These are phyloP conservation scores for Cucurbita pepo DNA, from an alignment of 306 rosid species.

Conservation along the genomic window DNA sequence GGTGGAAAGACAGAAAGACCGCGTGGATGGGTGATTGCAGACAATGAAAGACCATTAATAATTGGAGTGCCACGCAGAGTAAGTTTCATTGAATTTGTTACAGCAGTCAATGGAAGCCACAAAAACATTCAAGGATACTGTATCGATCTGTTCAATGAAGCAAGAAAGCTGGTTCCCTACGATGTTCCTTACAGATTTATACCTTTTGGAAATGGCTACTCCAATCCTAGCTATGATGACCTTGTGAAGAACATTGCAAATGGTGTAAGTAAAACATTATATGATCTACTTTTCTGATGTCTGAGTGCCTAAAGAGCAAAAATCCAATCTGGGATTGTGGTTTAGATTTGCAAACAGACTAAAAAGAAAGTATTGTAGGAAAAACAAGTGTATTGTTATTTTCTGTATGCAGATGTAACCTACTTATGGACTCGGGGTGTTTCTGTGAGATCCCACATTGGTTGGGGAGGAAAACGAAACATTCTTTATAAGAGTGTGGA, in stretches of 20 bases:
- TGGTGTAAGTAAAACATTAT: slow-evolving; percentile 34
- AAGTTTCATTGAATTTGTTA: slow-evolving; percentile 75
- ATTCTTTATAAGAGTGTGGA: no score
- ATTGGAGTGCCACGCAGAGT: slow-evolving; percentile 81
- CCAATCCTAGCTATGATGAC: slow-evolving; percentile 53
- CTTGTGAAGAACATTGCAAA: slow-evolving; percentile 53
- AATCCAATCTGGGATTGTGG: neutral
- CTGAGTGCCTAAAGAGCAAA: neutral
- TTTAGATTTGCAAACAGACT: neutral
- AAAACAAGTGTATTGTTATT: neutral
- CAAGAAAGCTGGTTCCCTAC: slow-evolving; percentile 56
- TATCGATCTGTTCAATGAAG: slow-evolving; percentile 59
- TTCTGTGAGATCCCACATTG: no score
- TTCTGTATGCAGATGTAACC: neutral
- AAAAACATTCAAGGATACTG: slow-evolving; percentile 52
- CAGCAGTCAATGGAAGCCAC: slow-evolving; percentile 23
- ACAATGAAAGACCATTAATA: slow-evolving; percentile 50
- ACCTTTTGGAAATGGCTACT: slow-evolving; percentile 60
- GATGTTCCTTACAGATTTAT: slow-evolving; percentile 49
- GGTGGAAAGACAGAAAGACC: slow-evolving; percentile 64
- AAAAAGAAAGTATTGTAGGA: neutral
- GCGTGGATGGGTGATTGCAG: slow-evolving; percentile 91
- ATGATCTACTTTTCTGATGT: slow-evolving; percentile 1
- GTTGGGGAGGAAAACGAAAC: no score
- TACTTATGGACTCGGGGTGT: neutral